Evolutionary conservation across 257 asterid species (phyloP).

Genomic region (Leptodermis oblonga): DNA sequence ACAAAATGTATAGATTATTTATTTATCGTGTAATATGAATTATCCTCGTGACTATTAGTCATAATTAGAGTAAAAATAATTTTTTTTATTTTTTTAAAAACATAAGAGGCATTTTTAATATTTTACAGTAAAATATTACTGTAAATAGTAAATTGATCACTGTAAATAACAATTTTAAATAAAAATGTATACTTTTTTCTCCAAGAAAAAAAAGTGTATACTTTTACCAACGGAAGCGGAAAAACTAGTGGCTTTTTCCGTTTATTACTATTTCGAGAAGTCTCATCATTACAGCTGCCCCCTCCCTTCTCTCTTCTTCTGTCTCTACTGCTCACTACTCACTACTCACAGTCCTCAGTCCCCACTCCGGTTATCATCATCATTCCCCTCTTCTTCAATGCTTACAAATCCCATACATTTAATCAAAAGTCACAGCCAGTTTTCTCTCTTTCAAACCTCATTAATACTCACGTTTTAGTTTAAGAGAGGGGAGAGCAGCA

Average conservation of each 20-base stretch:
- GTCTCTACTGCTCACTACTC: constrained; percentile 7
- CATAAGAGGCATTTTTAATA: too few relatives aligned
- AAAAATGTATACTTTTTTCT: too few relatives aligned
- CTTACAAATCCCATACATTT: constrained; percentile 12
- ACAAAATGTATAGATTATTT: too few relatives aligned
- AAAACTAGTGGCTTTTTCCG: constrained; percentile 24
- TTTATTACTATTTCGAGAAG: constrained; percentile 34
- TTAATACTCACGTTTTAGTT: constrained; percentile 3
- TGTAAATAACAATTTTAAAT: too few relatives aligned
- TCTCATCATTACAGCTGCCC: constrained; percentile 58
- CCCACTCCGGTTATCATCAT: constrained; percentile 21
- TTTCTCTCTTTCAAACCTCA: constrained; percentile 15
- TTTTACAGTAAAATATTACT: too few relatives aligned
- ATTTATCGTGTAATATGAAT: too few relatives aligned
- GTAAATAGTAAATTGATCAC: too few relatives aligned
- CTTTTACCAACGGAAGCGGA: background rate
- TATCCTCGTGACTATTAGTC: too few relatives aligned
- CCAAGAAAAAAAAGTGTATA: too few relatives aligned
- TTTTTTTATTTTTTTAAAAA: too few relatives aligned
- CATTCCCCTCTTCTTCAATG: constrained; percentile 8
- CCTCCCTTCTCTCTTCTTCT: background rate
- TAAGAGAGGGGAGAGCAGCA: too few relatives aligned
- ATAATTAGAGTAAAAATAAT: too few relatives aligned
- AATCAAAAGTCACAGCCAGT: background rate
- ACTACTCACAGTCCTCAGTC: constrained; percentile 7